Conservation (phyloP, 345 rosid genomes). For the Dimocarpus longan region DNA sequence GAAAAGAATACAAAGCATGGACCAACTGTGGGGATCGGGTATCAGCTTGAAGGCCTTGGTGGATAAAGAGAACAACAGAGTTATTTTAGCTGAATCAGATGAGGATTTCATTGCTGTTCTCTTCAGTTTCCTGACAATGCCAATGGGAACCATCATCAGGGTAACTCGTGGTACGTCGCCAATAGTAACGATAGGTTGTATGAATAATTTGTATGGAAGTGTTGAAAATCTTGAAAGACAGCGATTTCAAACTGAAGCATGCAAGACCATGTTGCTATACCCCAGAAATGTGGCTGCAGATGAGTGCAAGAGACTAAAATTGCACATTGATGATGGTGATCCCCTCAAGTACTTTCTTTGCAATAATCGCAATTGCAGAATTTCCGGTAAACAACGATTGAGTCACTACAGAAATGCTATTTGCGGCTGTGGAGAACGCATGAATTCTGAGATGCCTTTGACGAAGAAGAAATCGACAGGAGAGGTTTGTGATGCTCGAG, state of each 20-base stretch:
- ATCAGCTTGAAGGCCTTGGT: slow-evolving; percentile 27
- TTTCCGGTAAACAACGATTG: neutral
- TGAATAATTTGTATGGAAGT: slow-evolving; percentile 30
- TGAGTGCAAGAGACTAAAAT: slow-evolving; percentile 19
- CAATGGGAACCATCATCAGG: slow-evolving; percentile 24
- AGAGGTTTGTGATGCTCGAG: neutral
- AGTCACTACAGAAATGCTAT: neutral
- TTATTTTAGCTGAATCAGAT: slow-evolving; percentile 23
- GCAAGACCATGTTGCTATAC: slow-evolving; percentile 25
- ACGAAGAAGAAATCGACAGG: neutral
- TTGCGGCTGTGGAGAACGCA: slow-evolving; percentile 10
- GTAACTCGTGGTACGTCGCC: neutral
- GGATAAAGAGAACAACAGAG: slow-evolving; percentile 24
- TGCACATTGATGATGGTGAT: neutral
- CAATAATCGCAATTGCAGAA: neutral
- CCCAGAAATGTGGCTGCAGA: slow-evolving; percentile 20
- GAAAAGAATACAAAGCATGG: neutral
- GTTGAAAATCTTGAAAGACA: slow-evolving; percentile 18
- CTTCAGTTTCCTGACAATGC: slow-evolving; percentile 33
- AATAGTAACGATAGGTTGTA: slow-evolving; percentile 5
- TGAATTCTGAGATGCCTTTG: neutral
- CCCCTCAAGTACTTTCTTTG: neutral
- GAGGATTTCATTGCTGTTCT: slow-evolving; percentile 28
- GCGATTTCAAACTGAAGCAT: slow-evolving; percentile 4
- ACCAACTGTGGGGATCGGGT: neutral